Conservation (phyloP, 2,329 filamentous ascomycete genomes). For the Nemania sp. region DNA sequence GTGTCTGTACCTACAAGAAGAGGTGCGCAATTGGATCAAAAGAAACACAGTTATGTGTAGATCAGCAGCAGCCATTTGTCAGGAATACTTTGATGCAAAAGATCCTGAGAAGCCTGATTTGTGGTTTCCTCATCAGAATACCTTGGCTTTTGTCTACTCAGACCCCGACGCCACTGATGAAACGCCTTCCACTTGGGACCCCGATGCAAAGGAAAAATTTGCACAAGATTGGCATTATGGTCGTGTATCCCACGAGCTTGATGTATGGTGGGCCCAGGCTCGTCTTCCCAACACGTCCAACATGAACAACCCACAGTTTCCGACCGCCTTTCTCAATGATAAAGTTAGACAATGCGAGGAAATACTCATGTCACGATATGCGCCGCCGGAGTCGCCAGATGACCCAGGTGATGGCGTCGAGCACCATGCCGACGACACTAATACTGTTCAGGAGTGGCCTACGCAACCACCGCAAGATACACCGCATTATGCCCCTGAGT, state of each 20-base stretch:
- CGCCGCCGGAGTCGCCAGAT: slow-evolving; percentile 42
- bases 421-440: slow-evolving; percentile 41
- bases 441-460: slow-evolving; percentile 41
- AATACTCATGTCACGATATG: slow-evolving; percentile 61
- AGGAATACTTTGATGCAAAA: slow-evolving; percentile 56
- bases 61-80: slow-evolving; percentile 56
- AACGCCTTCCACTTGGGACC: slow-evolving; percentile 53
- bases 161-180: slow-evolving; percentile 48
- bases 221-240: slow-evolving; percentile 63
- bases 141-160: slow-evolving; percentile 60
- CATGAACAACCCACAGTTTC: slow-evolving; percentile 62
- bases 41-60: slow-evolving; percentile 63
- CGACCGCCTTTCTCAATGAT: slow-evolving; percentile 61
- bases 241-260: slow-evolving; percentile 65
- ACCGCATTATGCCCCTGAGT: slow-evolving; percentile 47
- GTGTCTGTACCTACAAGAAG: slow-evolving; percentile 59
- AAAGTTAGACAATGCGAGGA: slow-evolving; percentile 62
- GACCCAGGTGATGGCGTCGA: slow-evolving; percentile 43
- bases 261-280: slow-evolving; percentile 66
- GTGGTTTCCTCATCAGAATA: slow-evolving; percentile 52
- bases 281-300: slow-evolving; percentile 63
- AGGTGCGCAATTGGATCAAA: slow-evolving; percentile 65
- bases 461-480: slow-evolving; percentile 46
- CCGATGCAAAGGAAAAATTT: slow-evolving; percentile 58
- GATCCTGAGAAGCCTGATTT: slow-evolving; percentile 54